A percentile compares a stretch with the other conserved stretches of the same genome.
Evolutionary conservation across 106 monocot species (phyloP).

Genomic region (Apostasia shenzhenica): DNA sequence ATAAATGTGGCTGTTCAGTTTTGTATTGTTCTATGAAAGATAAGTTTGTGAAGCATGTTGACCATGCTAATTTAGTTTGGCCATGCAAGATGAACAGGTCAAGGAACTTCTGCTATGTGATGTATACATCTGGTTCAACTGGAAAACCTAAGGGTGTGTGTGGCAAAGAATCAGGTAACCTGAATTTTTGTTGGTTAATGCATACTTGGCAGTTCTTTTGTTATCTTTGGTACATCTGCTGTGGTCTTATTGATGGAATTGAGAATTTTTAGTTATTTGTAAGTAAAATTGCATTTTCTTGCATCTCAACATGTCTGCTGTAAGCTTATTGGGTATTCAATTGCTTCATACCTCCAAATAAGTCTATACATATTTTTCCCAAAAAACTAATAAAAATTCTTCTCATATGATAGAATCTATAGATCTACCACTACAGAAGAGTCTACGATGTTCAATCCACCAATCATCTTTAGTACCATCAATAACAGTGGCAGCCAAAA

Average conservation of each 20-base stretch:
- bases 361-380: no score
- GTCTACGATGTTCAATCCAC: no score
- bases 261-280: not conserved
- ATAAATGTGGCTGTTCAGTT: conserved; percentile 26
- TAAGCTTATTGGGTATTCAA: no score
- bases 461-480: no score
- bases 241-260: not conserved
- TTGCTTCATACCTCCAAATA: no score
- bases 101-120: conserved; percentile 82
- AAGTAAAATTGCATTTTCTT: not conserved
- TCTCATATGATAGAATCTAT: no score
- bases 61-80: conserved; percentile 39
- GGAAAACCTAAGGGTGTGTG: conserved; percentile 93
- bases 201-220: no score
- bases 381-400: no score
- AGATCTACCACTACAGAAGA: no score
- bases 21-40: conserved; percentile 36
- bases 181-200: not conserved
- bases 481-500: no score
- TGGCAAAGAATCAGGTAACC: conserved; percentile 80
- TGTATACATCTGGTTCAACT: conserved; percentile 95
- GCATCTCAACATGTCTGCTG: no score
- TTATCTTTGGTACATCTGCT: not conserved
- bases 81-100: conserved; percentile 50
- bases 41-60: conserved; percentile 7